phyloP scores from a whole-genome alignment of 139 green algal genomes.

The Ettlia oleoabundans region DNA sequence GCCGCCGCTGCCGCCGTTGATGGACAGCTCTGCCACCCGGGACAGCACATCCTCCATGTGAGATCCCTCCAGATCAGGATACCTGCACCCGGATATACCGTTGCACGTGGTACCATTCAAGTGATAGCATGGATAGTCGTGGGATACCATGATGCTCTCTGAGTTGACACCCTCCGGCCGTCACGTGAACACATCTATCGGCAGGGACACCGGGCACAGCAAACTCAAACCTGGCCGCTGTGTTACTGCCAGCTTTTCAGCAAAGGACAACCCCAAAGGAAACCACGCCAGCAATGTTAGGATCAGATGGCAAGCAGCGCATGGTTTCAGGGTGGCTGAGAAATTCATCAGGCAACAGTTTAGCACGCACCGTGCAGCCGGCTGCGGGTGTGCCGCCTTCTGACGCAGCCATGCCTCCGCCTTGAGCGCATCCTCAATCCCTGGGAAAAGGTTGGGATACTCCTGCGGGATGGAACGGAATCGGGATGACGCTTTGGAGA shows the following conservation, averaged over 20 bases:
- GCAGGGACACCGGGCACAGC: no score
- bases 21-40: not conserved
- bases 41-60: slow-evolving; percentile 32
- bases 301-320: no score
- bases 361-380: not conserved
- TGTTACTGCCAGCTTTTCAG: no score
- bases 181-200: no score
- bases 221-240: no score
- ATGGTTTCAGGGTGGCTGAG: not conserved
- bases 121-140: no score
- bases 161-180: no score
- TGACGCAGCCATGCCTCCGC: slow-evolving; percentile 59
- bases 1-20: slow-evolving; percentile 6
- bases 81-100: no score
- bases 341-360: not conserved
- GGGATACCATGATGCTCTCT: no score
- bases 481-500: not conserved
- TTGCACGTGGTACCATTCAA: no score
- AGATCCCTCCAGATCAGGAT: slow-evolving; percentile 18
- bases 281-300: no score
- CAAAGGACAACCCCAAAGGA: no score
- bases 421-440: slow-evolving; percentile 81
- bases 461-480: slow-evolving; percentile 38
- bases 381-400: slow-evolving; percentile 14
- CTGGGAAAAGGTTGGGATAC: slow-evolving; percentile 97